Conservation (phyloP, 257 asterid genomes). For the Lithospermum erythrorhizon region DNA sequence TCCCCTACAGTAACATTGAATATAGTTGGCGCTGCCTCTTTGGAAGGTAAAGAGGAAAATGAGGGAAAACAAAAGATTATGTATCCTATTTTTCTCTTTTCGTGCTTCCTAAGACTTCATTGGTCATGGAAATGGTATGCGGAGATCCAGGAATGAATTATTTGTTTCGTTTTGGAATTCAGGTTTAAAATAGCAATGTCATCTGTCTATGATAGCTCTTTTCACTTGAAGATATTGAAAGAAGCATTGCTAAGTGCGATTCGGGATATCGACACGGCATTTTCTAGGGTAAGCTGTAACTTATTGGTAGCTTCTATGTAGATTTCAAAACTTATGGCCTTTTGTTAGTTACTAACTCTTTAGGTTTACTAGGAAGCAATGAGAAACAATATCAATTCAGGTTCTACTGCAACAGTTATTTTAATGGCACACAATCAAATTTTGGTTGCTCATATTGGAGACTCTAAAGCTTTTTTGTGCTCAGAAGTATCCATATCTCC, state of each 20-base stretch:
- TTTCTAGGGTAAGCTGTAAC: constrained; percentile 46
- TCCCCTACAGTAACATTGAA: too few species aligned
- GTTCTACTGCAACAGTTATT: constrained; percentile 81
- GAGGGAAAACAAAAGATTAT: too few species aligned
- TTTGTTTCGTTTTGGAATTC: constrained; percentile 5
- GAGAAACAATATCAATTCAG: constrained; percentile 57
- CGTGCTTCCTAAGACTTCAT: not conserved
- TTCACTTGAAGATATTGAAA: constrained; percentile 70
- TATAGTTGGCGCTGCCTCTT: too few species aligned
- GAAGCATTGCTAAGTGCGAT: constrained; percentile 89
- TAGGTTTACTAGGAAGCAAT: constrained; percentile 60
- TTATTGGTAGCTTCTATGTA: constrained; percentile 1
- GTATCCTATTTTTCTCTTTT: too few species aligned
- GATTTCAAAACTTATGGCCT: constrained; percentile 8
- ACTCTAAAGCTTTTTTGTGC: constrained; percentile 93
- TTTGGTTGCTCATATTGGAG: constrained; percentile 90
- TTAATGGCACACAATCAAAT: constrained; percentile 69
- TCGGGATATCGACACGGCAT: constrained; percentile 64
- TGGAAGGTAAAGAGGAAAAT: too few species aligned
- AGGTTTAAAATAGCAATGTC: constrained; percentile 73
- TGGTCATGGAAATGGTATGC: too few species aligned
- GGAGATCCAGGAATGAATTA: not conserved
- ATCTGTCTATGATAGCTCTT: constrained; percentile 53
- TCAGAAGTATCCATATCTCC: constrained; percentile 76
- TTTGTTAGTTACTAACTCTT: constrained; percentile 15